Evolutionary conservation across 2,329 filamentous ascomycete species (phyloP), one percentile per base, ranked within the genome.

Genomic region (Claviceps africana): DNA sequence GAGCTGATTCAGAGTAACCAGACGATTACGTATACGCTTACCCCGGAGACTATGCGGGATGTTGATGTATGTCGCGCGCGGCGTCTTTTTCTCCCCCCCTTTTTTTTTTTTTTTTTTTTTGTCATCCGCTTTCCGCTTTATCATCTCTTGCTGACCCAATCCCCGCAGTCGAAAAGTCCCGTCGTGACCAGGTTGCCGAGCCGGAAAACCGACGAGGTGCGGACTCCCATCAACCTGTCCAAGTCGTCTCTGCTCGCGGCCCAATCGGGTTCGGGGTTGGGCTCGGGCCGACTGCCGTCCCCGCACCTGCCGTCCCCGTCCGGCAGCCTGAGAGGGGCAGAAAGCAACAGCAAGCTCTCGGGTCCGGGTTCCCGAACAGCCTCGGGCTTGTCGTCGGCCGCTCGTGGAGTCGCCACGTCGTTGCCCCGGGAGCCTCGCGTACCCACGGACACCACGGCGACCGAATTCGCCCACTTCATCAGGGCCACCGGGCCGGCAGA

Each of bases 391-490:
- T 42, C 53, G 1, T 58, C 58, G 30, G 55, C 62, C 22, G 58
- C 58, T 4, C 59, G 61, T 2, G 37, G 55, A 48, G 58, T 60
- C 35, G 60, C 58, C 25, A 54, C 64, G 10, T 47, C 64, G 10
- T 47, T 59, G 37, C 81, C 88, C 25, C 79, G 89, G 56, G 89
- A 95, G 58, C 82, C 88, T 1, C 78, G 85, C 55, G 73, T 86
- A 9, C 75, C 81, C 10, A 73, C 76, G 5, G 85, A 90, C 56
- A 88, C 87, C 0, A 88, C 88, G 0, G 79, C 85, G 9, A 76
- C 82, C 46, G 90, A 95, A 60, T 88, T 96, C 69, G 86, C 88
- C 22, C 85, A 94, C 54, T 96, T 95, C 64, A 88, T 95, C 61
- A 84, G 88, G 54, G 86, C 85, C 1, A 95, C 88, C 31, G 88